Percentiles rank a stretch among this genome's conserved stretches.
Conservation (phyloP, 306 rosid genomes). For the Prunus fruticosa region DNA sequence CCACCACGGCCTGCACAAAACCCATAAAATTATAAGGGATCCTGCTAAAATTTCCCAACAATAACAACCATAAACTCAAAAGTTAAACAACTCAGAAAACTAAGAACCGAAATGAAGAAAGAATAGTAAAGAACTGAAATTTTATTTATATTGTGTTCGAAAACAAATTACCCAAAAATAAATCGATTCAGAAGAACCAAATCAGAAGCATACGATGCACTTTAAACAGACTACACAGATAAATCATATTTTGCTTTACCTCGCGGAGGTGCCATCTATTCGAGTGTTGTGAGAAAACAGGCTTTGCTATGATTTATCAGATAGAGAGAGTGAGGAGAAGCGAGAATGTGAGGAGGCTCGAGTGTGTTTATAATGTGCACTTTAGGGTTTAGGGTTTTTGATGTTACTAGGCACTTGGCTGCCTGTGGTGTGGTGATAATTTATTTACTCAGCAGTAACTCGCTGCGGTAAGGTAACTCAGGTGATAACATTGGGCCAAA, state of each 20-base stretch:
- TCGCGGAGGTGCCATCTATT: conserved; percentile 32
- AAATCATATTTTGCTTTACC: conserved; percentile 1
- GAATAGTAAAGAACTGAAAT: neutral
- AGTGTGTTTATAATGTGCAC: too few relatives aligned
- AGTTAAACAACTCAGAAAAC: neutral
- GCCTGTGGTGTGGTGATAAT: too few relatives aligned
- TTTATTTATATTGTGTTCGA: neutral
- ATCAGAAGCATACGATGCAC: neutral
- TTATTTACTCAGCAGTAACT: too few relatives aligned
- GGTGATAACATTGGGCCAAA: too few relatives aligned
- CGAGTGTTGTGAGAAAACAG: neutral
- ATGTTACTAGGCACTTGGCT: too few relatives aligned
- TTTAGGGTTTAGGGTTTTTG: neutral
- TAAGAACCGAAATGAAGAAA: neutral
- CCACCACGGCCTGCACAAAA: conserved; percentile 41
- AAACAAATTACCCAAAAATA: neutral
- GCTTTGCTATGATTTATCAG: neutral
- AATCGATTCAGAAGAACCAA: neutral
- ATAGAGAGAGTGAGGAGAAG: neutral
- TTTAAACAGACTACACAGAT: neutral
- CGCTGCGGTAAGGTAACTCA: too few relatives aligned
- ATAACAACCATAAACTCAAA: neutral
- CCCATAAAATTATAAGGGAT: neutral
- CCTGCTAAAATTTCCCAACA: neutral
- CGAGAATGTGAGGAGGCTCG: neutral